These are phyloP conservation scores for Myxozyma melibiosi DNA, from an alignment of 805 yeast species.

Conservation along the genomic window DNA sequence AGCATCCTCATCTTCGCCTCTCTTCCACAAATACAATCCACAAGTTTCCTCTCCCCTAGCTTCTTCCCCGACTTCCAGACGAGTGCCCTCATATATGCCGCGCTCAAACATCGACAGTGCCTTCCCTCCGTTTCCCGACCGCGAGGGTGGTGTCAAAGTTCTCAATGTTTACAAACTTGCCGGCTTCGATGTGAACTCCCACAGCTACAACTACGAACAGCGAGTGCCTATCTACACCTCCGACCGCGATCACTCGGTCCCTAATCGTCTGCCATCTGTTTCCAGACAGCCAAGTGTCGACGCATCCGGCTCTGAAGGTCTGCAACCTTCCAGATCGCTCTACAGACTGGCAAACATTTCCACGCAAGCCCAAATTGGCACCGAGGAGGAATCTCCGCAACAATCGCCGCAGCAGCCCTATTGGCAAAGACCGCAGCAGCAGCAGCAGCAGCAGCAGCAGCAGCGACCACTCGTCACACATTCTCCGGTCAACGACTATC, in stretches of 20 bases:
- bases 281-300: too few species aligned
- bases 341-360: too few species aligned
- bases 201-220: neutral
- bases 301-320: too few species aligned
- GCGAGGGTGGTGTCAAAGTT: conserved; percentile 35
- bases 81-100: neutral
- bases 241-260: too few species aligned
- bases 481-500: neutral
- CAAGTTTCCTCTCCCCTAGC: too few species aligned
- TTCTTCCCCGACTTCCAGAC: too few species aligned
- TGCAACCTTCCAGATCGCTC: too few species aligned
- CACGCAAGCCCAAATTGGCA: too few species aligned
- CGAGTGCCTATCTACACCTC: neutral
- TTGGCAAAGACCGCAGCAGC: neutral
- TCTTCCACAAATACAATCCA: too few species aligned
- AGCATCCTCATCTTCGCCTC: too few species aligned
- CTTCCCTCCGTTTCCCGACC: conserved; percentile 47
- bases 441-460: neutral
- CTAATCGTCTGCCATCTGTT: too few species aligned
- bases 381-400: too few species aligned
- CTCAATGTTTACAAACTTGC: conserved; percentile 47
- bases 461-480: neutral
- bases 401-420: neutral
- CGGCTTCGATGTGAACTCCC: conserved; percentile 45
- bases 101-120: conserved; percentile 41